Evolutionary conservation across 106 monocot species (phyloP), one percentile per base, ranked within the genome.

Genomic region (Dioscorea zingiberensis): DNA sequence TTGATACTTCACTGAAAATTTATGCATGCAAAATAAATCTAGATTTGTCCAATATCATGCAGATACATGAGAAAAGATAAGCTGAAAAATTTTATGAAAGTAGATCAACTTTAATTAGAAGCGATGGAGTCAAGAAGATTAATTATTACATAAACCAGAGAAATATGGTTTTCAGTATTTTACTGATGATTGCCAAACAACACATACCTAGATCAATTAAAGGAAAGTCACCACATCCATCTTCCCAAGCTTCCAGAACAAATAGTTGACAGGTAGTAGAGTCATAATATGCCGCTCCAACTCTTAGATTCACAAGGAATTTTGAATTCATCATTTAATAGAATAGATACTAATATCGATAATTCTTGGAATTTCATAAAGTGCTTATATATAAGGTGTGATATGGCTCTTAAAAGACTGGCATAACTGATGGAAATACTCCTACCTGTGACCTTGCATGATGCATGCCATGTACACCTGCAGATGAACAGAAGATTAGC

Each of bases 161-260:
- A 66, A 54, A 29, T 21, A 3, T 23, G 21, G n/a, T 38, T 1
- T 38, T 38, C 38, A 38, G 38, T 38, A 38, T 38, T 1, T 8
- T 10, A 38, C 6, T 58, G 1, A 23, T 22, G 24, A 25, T 58
- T 58, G 61, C 7, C 19, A 46, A 8, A 38, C 18, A 67, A 54
- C 21, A 69, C 38, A 30, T 87, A 97, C 95, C 92, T 30, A 98
- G 83, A 78, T 98, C 79, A 66, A 98, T 79, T 21, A 98, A 80
- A 27, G 97, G 97, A 70, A 79, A 93, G 8, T 81, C 88, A 19
- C 77, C 88, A 66, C 54, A 66, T 21, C 77, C 81, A 59, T 93
- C 97, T 70, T 98, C 97, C 92, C 97, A 98, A 69, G 93, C 60
- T 72, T 98, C 97, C 71, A 87, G 60, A 29, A 98, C 97, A 82